These are phyloP conservation scores for Annona squamosa DNA, from an alignment of 164 flowering plant genomes.

Conservation along the genomic window DNA sequence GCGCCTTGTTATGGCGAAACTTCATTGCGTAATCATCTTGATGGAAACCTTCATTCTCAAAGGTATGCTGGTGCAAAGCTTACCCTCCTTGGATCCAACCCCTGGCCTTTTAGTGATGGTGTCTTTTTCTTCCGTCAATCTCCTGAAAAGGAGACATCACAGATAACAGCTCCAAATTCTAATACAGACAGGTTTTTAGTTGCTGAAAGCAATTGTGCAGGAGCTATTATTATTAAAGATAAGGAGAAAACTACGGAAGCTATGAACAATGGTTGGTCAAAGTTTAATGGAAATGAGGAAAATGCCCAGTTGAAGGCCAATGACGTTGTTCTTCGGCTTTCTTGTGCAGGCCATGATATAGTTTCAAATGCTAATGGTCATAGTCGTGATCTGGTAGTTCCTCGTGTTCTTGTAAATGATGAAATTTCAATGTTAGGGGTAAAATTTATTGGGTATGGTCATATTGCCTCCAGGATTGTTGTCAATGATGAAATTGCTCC, in stretches of 20 bases:
- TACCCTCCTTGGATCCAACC: conserved; percentile 61
- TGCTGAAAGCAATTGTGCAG: conserved; percentile 14
- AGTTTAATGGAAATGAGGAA: conserved; percentile 2
- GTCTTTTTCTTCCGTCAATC: conserved; percentile 56
- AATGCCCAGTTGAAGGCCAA: not conserved
- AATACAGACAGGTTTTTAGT: conserved; percentile 20
- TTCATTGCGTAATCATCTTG: conserved; percentile 56
- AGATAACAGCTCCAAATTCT: conserved; percentile 7
- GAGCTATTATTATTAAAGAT: conserved; percentile 26
- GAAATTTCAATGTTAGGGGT: conserved; percentile 41
- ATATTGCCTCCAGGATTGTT: conserved; percentile 46
- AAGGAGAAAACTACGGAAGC: conserved; percentile 12
- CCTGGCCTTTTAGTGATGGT: conserved; percentile 97
- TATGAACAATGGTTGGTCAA: not conserved
- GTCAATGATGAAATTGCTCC: conserved; percentile 24
- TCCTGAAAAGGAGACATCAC: conserved; percentile 25
- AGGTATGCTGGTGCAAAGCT: conserved; percentile 51
- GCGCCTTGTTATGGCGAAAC: conserved; percentile 71
- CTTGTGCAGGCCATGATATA: conserved; percentile 1
- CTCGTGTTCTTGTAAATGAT: conserved; percentile 49
- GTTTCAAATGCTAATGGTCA: conserved; percentile 10
- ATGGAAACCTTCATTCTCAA: conserved; percentile 56
- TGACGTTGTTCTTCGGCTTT: not conserved
- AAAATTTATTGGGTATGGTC: conserved; percentile 52
- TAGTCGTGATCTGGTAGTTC: conserved; percentile 36